phyloP scores from a whole-genome alignment of 1,284 basidiomycete genomes.

The Cutaneotrichosporon cyanovorans region DNA sequence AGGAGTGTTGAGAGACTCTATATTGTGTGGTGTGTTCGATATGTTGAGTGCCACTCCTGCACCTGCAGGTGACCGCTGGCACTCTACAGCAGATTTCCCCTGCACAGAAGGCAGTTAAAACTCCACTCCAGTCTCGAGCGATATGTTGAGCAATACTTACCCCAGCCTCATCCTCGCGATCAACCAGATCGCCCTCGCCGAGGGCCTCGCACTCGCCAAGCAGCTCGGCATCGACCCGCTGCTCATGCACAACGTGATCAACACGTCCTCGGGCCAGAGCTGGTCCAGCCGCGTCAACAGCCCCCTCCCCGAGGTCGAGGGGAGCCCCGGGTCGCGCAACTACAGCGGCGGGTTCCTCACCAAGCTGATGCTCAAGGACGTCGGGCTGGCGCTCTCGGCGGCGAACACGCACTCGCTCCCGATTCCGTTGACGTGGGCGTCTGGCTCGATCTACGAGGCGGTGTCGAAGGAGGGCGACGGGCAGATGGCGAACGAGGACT shows the following conservation, averaged over 20 bases:
- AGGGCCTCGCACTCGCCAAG: slow-evolving; percentile 36
- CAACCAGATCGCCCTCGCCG: slow-evolving; percentile 43
- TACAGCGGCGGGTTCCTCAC: slow-evolving; percentile 37
- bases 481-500: slow-evolving; percentile 34
- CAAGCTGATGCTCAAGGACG: slow-evolving; percentile 44
- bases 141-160: neutral
- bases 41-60: no score
- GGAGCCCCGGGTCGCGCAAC: slow-evolving; percentile 31
- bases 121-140: no score
- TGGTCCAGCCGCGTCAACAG: slow-evolving; percentile 41
- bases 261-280: slow-evolving; percentile 37
- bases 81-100: no score
- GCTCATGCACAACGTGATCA: slow-evolving; percentile 36
- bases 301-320: slow-evolving; percentile 29
- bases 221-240: slow-evolving; percentile 33
- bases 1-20: no score
- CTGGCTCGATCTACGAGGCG: slow-evolving; percentile 35
- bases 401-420: slow-evolving; percentile 31
- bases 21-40: no score
- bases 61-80: no score
- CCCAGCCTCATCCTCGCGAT: slow-evolving; percentile 38
- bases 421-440: slow-evolving; percentile 38
- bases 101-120: no score
- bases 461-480: slow-evolving; percentile 30
- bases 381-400: slow-evolving; percentile 35